Evolutionary conservation across 495 filamentous ascomycete genomes (phyloP), one percentile per base, ranked within the genome.

Genomic region (Hypoxylon crocopeplum): DNA sequence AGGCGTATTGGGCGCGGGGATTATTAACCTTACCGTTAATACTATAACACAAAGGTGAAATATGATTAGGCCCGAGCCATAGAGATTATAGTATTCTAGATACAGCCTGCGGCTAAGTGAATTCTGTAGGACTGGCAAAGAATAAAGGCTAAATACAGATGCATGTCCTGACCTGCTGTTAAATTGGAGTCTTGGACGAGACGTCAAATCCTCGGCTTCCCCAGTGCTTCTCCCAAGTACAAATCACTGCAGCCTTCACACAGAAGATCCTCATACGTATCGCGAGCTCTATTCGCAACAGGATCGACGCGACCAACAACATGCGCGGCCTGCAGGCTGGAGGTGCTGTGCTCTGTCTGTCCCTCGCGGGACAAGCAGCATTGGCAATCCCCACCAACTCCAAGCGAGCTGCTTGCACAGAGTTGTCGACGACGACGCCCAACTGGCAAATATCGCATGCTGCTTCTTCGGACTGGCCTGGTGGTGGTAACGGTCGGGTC

Each of bases 391-490:
- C 56, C 0, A 3, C 19, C 38, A 11, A 27, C 5, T 1, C 34
- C 5, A 55, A 49, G 7, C 54, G 30, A 38, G 45, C 36, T 3
- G 1, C 17, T 1, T 66, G 62, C 41, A 4, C 56, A 0, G 51
- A 56, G 0, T 17, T 66, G 5, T 66, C 62, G 20, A 52, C 50
- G 5, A 29, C 45, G 2, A 27, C 46, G 1, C 62, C 62, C 0
- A 61, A 61, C 46, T 66, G 62, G 62, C 10, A 57, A 10, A 7
- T 66, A 13, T 39, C 47, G 5, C 51, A 66, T 25, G 62, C 62
- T 3, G 41, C 27, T 1, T 66, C 62, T 3, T 66, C 62, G 7
- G 62, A 66, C 56, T 66, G 62, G 62, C 62, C 62, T 10, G 62
- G 62, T 2, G 56, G 56, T 0, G 40, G 22, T 0, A 29, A 51